Evolutionary conservation across 2,329 filamentous ascomycete genomes (phyloP).

Genomic region (Stagonosporopsis rhizophila): DNA sequence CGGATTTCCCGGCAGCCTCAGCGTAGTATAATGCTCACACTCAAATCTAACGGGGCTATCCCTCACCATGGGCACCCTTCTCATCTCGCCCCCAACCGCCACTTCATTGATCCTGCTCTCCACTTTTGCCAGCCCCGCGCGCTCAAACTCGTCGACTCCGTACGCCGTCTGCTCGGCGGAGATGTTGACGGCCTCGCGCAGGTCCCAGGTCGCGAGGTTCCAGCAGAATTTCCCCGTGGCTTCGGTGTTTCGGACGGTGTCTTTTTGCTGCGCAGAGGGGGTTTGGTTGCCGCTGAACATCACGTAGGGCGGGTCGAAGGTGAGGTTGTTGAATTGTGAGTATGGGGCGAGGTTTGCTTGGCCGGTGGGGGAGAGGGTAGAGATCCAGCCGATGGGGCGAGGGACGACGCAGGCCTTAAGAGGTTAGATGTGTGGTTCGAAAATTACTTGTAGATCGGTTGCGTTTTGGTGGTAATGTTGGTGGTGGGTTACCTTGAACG

Average conservation of each 20-base stretch:
- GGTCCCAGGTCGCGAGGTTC: conserved; percentile 65
- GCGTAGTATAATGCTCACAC: conserved; percentile 62
- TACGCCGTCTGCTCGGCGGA: conserved; percentile 59
- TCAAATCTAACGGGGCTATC: conserved; percentile 65
- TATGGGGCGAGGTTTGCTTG: conserved; percentile 66
- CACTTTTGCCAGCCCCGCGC: conserved; percentile 59
- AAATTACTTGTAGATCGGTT: not conserved
- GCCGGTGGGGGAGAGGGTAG: conserved; percentile 57
- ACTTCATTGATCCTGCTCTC: conserved; percentile 48
- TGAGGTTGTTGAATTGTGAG: conserved; percentile 69
- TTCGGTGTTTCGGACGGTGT: conserved; percentile 65
- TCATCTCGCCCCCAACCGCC: conserved; percentile 36
- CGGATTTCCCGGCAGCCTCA: conserved; percentile 63
- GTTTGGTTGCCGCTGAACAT: conserved; percentile 69
- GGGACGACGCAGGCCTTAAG: conserved; percentile 64
- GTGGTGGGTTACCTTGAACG: conserved; percentile 58
- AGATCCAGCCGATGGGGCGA: conserved; percentile 70
- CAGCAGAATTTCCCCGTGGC: conserved; percentile 64
- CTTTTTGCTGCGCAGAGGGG: conserved; percentile 56
- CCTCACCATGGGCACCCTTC: conserved; percentile 61
- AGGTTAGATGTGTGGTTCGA: not conserved
- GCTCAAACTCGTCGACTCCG: conserved; percentile 63
- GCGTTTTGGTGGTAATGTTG: not conserved
- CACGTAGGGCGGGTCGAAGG: conserved; percentile 68
- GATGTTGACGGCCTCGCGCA: conserved; percentile 64